Evolutionary conservation across 1,284 basidiomycete genomes (phyloP), one percentile per base, ranked within the genome.

Genomic region (Somion occarium): DNA sequence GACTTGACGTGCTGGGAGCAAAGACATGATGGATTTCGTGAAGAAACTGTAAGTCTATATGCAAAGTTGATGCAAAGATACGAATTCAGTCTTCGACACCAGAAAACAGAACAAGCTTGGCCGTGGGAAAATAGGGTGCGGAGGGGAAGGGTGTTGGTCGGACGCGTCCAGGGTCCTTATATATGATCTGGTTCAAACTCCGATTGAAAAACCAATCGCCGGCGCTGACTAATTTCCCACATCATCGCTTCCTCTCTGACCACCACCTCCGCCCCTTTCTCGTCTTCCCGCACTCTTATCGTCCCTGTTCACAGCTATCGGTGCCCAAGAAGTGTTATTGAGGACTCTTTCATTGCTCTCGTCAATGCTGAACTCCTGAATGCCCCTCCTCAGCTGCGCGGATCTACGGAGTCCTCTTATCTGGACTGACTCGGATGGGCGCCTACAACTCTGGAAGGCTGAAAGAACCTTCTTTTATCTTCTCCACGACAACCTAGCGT

Each of bases 1-100:
- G 59, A 89, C 77, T 62, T 85, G 86, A 62, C 87, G 87, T 55
- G 87, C 79, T 55, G 85, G 85, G 53, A 89, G 74, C 38, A 82
- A 79, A 20, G 24, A 23, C 47, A 30, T 42, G n/a, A 42, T 45
- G 44, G 15, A 15, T 38, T 45, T 42, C 27, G 19, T 30, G 18
- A 25, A 22, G 24, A 23, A 22, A 23, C 13, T 34, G 25, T 46
- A 34, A n/a, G 43, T 22, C 19, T 22, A 23, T 44, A 44, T 23
- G n/a, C 20, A 23, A 23, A 4, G 7, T 7, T 44, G 19, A 7
- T 9, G 7, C 11, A 42, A 50, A 30, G 27, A 26, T 34, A 37
- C 24, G 39, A 44, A 18, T 37, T 46, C n/a, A 46, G 44, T 49
- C 48, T 50, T 53, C 53, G 50, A 53, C 27, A 48, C 41, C 38